These are phyloP conservation scores for Candida silvicultrix DNA, from an alignment of 805 yeast species.

Conservation along the genomic window DNA sequence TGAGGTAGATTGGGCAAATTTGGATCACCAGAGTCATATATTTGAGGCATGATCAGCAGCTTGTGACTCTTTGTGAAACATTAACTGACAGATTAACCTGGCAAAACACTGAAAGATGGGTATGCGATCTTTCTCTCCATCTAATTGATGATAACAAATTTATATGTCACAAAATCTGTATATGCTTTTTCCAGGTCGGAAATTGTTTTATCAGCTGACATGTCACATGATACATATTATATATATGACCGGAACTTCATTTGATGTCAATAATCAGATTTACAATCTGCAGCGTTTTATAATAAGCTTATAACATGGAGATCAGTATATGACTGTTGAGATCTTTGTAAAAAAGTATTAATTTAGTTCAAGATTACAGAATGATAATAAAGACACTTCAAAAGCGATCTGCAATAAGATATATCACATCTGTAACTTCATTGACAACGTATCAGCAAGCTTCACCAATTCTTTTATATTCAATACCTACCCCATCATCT, in stretches of 20 bases:
- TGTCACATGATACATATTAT: neutral
- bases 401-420: neutral
- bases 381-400: neutral
- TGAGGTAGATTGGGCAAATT: constrained; percentile 32
- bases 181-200: neutral
- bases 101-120: too few relatives aligned
- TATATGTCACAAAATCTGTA: neutral
- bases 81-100: too few relatives aligned
- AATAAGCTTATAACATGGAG: too few relatives aligned
- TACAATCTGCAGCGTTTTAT: too few relatives aligned
- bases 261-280: neutral
- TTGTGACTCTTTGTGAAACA: neutral
- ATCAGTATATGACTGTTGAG: too few relatives aligned
- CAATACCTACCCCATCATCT: neutral
- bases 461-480: neutral
- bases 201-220: neutral
- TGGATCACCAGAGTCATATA: constrained; percentile 38
- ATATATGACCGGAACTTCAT: neutral
- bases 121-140: too few relatives aligned
- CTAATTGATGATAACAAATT: neutral
- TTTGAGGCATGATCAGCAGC: neutral
- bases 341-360: too few relatives aligned
- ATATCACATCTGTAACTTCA: neutral
- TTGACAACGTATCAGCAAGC: neutral
- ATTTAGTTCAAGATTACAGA: neutral